Evolutionary conservation across 306 rosid species (phyloP), one percentile per base, ranked within the genome.

Genomic region (Fragaria nilgerrensis): DNA sequence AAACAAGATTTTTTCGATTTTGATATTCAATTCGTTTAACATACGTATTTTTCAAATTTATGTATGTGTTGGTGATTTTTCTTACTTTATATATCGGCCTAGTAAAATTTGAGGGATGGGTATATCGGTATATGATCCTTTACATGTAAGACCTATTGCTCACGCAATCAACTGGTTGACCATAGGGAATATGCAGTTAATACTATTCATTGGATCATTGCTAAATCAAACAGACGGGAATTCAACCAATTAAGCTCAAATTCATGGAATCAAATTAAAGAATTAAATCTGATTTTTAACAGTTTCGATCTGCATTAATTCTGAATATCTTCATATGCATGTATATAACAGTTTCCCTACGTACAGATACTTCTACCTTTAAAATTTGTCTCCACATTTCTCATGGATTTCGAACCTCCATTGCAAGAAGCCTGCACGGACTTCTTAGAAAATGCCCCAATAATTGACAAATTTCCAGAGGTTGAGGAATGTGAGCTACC

Each of bases 381-480:
- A 19, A 5, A 25, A 27, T 61, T 5, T 29, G 41, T 62, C 10
- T 16, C 39, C 17, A n/a, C 68, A 12, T 19, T 32, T 74, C 63
- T 53, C 75, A 88, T 90, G 96, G 92, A 87, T 39, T 76, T 74
- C 62, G 94, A 89, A 4, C 94, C 97, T 68, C 90, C 96, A 36
- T 85, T 92, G n/a, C 68, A 81, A n/a, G 86, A 72, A 44, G 50
- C 80, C 49, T 90, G 83, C 88, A 69, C 83, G 48, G 58, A 62
- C 72, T 82, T 85, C 62, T 58, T 73, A 13, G 75, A 77, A 36
- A 73, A 75, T 48, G 15, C 78, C 49, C 65, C 17, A 70, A 64
- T 5, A 65, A 72, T 52, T 48, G 14, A 62, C 15, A 48, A 76
- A 25, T 3, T 49, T 15, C 49, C 5, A 53, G 49, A 59, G n/a